Percentiles rank a stretch among this genome's conserved stretches.
These are phyloP conservation scores for Pseudozyma pruni DNA, from an alignment of 1,284 basidiomycete genomes.

Conservation along the genomic window DNA sequence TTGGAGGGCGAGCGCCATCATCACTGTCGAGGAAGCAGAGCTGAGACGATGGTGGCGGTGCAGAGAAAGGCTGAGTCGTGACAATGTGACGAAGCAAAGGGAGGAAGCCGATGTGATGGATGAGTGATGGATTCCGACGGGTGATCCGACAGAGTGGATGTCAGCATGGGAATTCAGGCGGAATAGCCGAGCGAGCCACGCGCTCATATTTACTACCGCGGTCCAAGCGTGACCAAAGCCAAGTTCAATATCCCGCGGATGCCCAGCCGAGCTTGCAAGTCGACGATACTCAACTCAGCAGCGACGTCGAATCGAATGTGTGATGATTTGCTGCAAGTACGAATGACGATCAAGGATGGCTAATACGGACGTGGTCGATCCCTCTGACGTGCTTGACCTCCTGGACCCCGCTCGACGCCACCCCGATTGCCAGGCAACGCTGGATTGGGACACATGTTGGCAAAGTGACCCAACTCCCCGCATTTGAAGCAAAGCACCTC, in stretches of 20 bases:
- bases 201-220: not conserved
- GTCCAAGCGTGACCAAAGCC: too few species aligned
- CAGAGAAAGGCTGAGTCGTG: too few species aligned
- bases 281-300: not conserved
- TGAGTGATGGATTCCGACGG: not conserved
- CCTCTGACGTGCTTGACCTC: slow-evolving; percentile 27
- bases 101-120: too few species aligned
- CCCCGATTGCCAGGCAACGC: slow-evolving; percentile 57
- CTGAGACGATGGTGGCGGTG: too few species aligned
- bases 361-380: slow-evolving; percentile 38
- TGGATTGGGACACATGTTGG: slow-evolving; percentile 63
- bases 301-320: not conserved
- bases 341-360: too few species aligned
- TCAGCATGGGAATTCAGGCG: not conserved
- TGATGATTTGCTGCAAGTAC: too few species aligned
- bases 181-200: not conserved
- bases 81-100: too few species aligned
- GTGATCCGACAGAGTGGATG: not conserved
- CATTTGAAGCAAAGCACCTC: slow-evolving; percentile 66
- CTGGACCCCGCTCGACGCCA: slow-evolving; percentile 51
- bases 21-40: not conserved
- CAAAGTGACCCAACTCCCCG: slow-evolving; percentile 64
- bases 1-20: not conserved
- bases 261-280: too few species aligned
- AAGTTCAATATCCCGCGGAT: too few species aligned